These are phyloP conservation scores for Aspergillus candidus DNA, from an alignment of 2,329 filamentous ascomycete species.

Conservation along the genomic window DNA sequence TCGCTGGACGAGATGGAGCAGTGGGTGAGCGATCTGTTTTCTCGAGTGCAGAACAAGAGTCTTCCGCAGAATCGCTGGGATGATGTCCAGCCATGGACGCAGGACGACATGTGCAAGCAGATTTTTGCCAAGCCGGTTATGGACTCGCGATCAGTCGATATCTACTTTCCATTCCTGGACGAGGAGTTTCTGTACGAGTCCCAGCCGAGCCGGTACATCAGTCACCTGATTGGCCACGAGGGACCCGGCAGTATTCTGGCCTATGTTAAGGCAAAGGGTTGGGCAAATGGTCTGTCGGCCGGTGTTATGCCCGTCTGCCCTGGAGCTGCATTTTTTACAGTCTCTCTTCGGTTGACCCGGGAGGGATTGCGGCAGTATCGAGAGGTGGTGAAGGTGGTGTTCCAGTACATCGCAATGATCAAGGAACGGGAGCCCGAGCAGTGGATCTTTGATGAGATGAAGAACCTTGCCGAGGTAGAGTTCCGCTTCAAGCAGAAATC, in stretches of 20 bases:
- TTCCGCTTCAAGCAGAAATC: conserved; percentile 95
- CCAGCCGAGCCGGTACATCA: conserved; percentile 78
- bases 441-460: conserved; percentile 93
- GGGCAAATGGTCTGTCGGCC: conserved; percentile 76
- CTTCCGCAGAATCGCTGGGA: conserved; percentile 65
- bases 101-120: conserved; percentile 60
- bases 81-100: conserved; percentile 52
- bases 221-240: conserved; percentile 86
- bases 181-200: conserved; percentile 73
- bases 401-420: conserved; percentile 86
- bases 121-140: conserved; percentile 88
- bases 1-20: conserved; percentile 71
- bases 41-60: conserved; percentile 73
- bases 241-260: conserved; percentile 87
- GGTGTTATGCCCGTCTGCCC: conserved; percentile 71
- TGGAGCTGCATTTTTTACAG: conserved; percentile 72
- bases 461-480: conserved; percentile 81
- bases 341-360: conserved; percentile 73
- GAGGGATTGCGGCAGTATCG: conserved; percentile 77
- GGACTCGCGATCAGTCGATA: conserved; percentile 71
- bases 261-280: conserved; percentile 83
- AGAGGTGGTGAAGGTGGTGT: conserved; percentile 75
- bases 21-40: conserved; percentile 81
- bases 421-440: conserved; percentile 72
- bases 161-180: conserved; percentile 79